Base-by-base conservation (phyloP, 495 filamentous ascomycete genomes). In the Saxophila tyrrhenica region DNA sequence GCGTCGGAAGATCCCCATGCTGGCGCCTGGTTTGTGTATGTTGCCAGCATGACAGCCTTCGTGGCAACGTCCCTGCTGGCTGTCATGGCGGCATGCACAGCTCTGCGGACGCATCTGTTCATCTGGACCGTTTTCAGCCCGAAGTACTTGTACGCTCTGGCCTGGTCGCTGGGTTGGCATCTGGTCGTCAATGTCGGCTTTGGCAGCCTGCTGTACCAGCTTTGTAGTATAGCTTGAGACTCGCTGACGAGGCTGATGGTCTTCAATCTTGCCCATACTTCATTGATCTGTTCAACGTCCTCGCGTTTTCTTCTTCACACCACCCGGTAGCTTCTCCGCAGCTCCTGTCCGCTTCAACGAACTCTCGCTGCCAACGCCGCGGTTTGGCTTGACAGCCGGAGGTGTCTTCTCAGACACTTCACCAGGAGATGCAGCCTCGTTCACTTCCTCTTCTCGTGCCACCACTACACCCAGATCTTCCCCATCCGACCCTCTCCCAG, bases 41-140 rank as follows among this genome's bases (percentile, higher is more conserved):
- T 82, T 0, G 67, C 77, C 0, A 50, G 83, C 51, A 61, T 86
- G 62, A 92, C 87, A 17, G 67, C 84, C 21, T 90, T 88, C 59
- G 65, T 75, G 29, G 72, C 82, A 7, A 66, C 69, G 2, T 75
- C 75, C 21, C 66, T 85, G 51, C 67, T 79, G 17, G 83, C 78
- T 29, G 86, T 95, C 9, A 95, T 95, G 89, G 79, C 75, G 23
- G 88, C 94, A 25, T 99, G 94, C 65, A 87, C 87, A 54, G 70
- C 76, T 11, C 64, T 97, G 63, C 74, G 92, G 61, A 85, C 84
- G 42, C 94, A 99, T 74, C 70, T 99, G 57, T 99, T 99, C 69
- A 87, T 99, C 51, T 99, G 94, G 94, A 97, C 89, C 0, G 94
- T 99, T 25, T 99, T 99, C 69, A 89, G 84, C 49, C 94, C 94